phyloP scores from a whole-genome alignment of 2,329 filamentous ascomycete genomes.

The Curvularia lunata region DNA sequence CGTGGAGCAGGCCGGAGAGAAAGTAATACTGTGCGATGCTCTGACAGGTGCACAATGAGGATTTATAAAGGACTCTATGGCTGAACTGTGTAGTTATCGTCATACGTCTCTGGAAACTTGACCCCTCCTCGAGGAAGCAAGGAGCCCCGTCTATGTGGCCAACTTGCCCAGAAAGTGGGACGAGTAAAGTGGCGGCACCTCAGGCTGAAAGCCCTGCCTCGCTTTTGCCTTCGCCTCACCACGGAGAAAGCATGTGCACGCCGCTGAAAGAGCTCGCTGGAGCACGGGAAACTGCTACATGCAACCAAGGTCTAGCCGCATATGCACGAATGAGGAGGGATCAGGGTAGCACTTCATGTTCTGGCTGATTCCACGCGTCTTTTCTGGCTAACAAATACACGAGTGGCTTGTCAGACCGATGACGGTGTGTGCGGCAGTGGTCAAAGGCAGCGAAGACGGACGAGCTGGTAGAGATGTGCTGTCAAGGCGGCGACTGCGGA shows the following conservation, averaged over 20 bases:
- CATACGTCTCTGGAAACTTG: not conserved
- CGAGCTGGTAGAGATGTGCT: constrained; percentile 10
- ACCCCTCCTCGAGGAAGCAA: constrained; percentile 1
- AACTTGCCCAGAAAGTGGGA: constrained; percentile 7
- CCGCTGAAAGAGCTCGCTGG: constrained; percentile 28
- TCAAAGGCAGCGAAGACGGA: constrained; percentile 13
- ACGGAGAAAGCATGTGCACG: constrained; percentile 10
- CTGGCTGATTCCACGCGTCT: constrained; percentile 26
- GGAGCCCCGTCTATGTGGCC: constrained; percentile 2
- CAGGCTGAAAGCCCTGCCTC: constrained; percentile 19
- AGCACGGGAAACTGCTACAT: constrained; percentile 40
- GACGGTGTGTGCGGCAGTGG: constrained; percentile 15
- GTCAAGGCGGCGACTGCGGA: constrained; percentile 10
- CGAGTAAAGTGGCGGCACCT: constrained; percentile 26
- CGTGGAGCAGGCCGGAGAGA: not conserved
- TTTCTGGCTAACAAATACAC: constrained; percentile 28
- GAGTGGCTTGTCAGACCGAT: constrained; percentile 23
- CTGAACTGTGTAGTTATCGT: not conserved
- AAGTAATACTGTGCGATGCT: not conserved
- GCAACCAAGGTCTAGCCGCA: constrained; percentile 47
- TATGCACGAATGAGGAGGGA: constrained; percentile 42
- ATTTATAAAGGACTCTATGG: not conserved
- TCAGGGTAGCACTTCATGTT: constrained; percentile 28
- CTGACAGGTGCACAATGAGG: not conserved
- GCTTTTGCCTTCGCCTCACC: constrained; percentile 14